These are phyloP conservation scores for Pleoardoris graminearum DNA, from an alignment of 2,329 filamentous ascomycete species.

Conservation along the genomic window DNA sequence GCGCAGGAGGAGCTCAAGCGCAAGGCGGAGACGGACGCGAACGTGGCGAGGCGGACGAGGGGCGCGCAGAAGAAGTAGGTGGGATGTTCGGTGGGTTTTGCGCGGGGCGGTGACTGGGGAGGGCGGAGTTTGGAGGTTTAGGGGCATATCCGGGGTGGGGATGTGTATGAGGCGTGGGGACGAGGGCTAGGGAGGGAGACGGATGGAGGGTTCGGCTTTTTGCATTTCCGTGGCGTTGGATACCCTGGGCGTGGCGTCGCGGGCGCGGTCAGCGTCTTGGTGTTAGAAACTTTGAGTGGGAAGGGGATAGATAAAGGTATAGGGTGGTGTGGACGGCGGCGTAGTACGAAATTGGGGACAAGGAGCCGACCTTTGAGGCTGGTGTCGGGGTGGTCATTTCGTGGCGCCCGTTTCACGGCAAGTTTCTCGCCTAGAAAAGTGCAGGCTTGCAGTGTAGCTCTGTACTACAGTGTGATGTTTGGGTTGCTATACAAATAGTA, in stretches of 20 bases:
- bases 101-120: too few relatives aligned
- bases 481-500: too few relatives aligned
- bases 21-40: slow-evolving; percentile 10
- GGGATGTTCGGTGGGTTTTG: not conserved
- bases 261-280: not conserved
- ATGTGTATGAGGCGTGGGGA: not conserved
- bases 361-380: too few relatives aligned
- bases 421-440: too few relatives aligned
- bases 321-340: not conserved
- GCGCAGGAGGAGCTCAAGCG: slow-evolving; percentile 2
- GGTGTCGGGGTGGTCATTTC: too few relatives aligned
- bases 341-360: not conserved
- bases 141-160: too few relatives aligned
- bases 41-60: slow-evolving; percentile 19
- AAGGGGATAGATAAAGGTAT: too few relatives aligned
- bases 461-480: too few relatives aligned
- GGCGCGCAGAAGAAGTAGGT: slow-evolving; percentile 4
- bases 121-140: too few relatives aligned
- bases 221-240: slow-evolving; percentile 6
- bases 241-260: not conserved
- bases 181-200: not conserved
- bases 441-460: too few relatives aligned
- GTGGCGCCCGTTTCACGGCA: too few relatives aligned
- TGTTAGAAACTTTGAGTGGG: too few relatives aligned
- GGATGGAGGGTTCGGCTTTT: not conserved